phyloP scores from a whole-genome alignment of 139 green algal species.

The Closterium sp. region DNA sequence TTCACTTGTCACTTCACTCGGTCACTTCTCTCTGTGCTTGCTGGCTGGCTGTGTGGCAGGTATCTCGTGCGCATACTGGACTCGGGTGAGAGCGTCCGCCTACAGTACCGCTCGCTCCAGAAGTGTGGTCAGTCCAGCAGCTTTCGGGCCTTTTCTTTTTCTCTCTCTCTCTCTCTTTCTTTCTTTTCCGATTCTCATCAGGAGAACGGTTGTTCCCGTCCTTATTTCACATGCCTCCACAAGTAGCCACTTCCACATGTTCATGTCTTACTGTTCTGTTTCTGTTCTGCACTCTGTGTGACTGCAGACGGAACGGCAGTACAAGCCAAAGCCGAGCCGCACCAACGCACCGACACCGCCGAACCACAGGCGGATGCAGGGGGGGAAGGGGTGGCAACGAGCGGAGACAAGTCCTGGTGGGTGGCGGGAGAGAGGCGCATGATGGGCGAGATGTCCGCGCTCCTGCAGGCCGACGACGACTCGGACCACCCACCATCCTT shows the following conservation, averaged over 20 bases:
- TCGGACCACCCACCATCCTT: background rate
- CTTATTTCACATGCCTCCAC: no score
- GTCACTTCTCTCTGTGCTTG: background rate
- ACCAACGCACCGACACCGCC: background rate
- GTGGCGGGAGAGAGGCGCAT: background rate
- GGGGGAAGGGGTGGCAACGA: background rate
- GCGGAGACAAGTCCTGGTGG: background rate
- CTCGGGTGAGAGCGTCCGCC: no score
- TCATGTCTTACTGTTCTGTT: background rate
- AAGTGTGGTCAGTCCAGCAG: no score
- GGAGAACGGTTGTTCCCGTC: no score
- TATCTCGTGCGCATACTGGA: no score
- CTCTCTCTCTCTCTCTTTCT: no score
- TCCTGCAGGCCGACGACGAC: background rate
- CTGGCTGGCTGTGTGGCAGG: background rate
- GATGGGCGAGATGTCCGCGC: background rate
- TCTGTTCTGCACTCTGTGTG: background rate
- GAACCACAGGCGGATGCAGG: background rate
- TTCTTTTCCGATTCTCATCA: no score
- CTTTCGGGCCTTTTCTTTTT: no score
- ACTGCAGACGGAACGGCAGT: background rate
- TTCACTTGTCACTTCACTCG: no score
- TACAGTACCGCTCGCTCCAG: no score
- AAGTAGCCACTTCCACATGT: background rate
- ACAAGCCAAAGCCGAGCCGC: background rate